These are phyloP conservation scores for Candida dajiaensis DNA, from an alignment of 805 yeast genomes.

Conservation along the genomic window DNA sequence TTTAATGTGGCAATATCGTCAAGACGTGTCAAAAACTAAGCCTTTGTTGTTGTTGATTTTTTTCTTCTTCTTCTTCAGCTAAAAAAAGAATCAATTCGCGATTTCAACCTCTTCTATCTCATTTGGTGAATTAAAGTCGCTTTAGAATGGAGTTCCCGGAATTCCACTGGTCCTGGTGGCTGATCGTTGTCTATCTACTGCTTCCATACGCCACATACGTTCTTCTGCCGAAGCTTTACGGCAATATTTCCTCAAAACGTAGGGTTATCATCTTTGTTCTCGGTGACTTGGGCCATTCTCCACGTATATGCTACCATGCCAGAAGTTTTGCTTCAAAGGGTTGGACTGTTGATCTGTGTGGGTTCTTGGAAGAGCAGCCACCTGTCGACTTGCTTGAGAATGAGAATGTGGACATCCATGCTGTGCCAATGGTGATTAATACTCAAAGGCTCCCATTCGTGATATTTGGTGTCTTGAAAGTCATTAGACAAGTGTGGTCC, in stretches of 20 bases:
- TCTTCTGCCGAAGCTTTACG: constrained; percentile 30
- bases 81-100: background rate
- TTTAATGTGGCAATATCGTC: background rate
- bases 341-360: constrained; percentile 76
- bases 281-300: constrained; percentile 94
- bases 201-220: constrained; percentile 31
- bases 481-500: constrained; percentile 45
- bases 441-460: constrained; percentile 41
- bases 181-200: constrained; percentile 39
- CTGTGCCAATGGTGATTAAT: constrained; percentile 38
- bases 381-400: constrained; percentile 47
- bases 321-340: constrained; percentile 62
- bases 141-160: background rate
- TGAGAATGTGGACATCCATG: constrained; percentile 44
- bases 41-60: background rate
- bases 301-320: constrained; percentile 91
- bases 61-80: background rate
- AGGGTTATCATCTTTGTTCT: constrained; percentile 75
- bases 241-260: constrained; percentile 32
- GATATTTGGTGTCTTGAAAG: constrained; percentile 53
- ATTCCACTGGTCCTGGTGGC: constrained; percentile 35
- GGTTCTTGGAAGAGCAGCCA: constrained; percentile 60
- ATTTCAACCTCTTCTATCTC: background rate
- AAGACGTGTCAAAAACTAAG: background rate
- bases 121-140: no score